Evolutionary conservation across 1,139 yeast genomes (phyloP).

Genomic region (Debaryomyces sp.): DNA sequence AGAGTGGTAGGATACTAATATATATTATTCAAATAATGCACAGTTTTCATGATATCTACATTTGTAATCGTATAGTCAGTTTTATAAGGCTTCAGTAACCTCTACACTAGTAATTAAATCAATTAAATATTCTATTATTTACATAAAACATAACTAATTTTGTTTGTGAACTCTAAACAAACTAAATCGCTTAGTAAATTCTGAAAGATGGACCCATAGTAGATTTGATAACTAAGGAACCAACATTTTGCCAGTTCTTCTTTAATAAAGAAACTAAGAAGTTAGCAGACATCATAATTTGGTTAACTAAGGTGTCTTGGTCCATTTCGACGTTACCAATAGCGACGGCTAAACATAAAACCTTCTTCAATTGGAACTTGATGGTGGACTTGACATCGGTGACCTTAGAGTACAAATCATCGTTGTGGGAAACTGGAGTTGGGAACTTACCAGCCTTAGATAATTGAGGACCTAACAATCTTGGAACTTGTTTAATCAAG

Average conservation of each 20-base stretch:
- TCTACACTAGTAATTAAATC: background rate
- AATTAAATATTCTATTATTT: slow-evolving; percentile 6
- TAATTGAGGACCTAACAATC: slow-evolving; percentile 99
- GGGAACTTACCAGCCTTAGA: slow-evolving; percentile 99
- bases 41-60: background rate
- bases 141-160: slow-evolving; percentile 7
- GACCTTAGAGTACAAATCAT: slow-evolving; percentile 95
- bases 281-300: slow-evolving; percentile 98
- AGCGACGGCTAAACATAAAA: slow-evolving; percentile 88
- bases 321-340: slow-evolving; percentile 99
- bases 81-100: no score
- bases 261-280: slow-evolving; percentile 98
- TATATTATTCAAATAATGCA: slow-evolving; percentile 2
- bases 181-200: slow-evolving; percentile 71
- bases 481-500: slow-evolving; percentile 99
- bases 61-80: background rate
- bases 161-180: slow-evolving; percentile 3
- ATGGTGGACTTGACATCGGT: slow-evolving; percentile 98
- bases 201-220: slow-evolving; percentile 99
- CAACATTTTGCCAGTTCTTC: slow-evolving; percentile 99
- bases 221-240: slow-evolving; percentile 98
- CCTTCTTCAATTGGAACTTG: slow-evolving; percentile 99
- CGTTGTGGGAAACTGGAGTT: slow-evolving; percentile 99
- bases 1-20: slow-evolving; percentile 44
- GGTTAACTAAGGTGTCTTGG: slow-evolving; percentile 94